Conservation (phyloP, 495 filamentous ascomycete genomes). For the Parachaetomium inaequale region DNA sequence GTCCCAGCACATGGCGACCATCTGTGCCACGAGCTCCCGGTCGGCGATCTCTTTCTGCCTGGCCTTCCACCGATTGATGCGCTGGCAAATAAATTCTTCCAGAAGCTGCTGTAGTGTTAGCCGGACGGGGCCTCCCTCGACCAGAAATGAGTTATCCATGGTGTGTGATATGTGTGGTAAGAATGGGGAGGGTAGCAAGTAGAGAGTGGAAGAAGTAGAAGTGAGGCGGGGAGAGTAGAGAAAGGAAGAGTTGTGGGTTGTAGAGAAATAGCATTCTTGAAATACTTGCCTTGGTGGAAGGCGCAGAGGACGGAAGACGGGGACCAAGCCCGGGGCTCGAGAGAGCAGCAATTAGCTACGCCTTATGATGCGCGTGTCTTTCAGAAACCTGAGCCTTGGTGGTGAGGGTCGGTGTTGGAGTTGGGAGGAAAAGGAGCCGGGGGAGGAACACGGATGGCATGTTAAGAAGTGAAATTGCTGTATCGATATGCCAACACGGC, state of each 20-base stretch:
- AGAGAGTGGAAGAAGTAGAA: not conserved
- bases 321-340: not conserved
- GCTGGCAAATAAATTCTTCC: constrained; percentile 19
- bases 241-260: not conserved
- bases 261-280: not conserved
- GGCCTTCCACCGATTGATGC: constrained; percentile 16
- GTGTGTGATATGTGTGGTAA: not conserved
- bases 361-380: not conserved
- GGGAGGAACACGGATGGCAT: not conserved
- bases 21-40: not conserved
- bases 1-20: constrained; percentile 2
- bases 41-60: constrained; percentile 3
- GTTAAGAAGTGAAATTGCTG: not conserved
- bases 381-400: not conserved
- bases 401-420: not conserved
- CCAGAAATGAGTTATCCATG: not conserved
- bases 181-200: not conserved
- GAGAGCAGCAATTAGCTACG: no score
- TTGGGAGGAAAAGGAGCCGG: not conserved
- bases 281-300: not conserved
- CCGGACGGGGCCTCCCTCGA: not conserved
- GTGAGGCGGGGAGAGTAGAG: not conserved
- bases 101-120: constrained; percentile 7
- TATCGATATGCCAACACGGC: not conserved
- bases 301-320: constrained; percentile 6